A percentile compares a stretch with the other conserved stretches of the same genome.
These are phyloP conservation scores for Reutealis trisperma DNA, from an alignment of 345 rosid species.

Conservation along the genomic window DNA sequence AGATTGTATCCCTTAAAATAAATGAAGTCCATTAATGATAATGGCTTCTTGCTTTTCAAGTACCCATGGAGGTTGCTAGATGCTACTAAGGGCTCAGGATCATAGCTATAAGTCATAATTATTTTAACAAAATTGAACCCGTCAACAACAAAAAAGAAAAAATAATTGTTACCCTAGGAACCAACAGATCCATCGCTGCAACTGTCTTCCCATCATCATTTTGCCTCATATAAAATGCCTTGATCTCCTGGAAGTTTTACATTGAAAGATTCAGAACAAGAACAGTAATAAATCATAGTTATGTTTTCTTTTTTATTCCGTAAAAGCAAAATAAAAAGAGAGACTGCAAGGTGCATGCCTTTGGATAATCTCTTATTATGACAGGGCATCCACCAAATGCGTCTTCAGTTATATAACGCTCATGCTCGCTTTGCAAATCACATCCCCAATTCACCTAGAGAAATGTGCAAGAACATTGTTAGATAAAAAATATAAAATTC, in stretches of 20 bases:
- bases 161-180: conserved; percentile 74
- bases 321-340: conserved; percentile 10
- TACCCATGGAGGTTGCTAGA: background rate
- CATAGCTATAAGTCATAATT: background rate
- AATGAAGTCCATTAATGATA: background rate
- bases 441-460: conserved; percentile 92
- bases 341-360: conserved; percentile 42
- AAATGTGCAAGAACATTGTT: conserved; percentile 7
- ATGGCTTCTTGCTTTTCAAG: background rate
- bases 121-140: conserved; percentile 1
- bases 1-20: background rate
- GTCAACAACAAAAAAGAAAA: background rate
- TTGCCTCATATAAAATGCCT: conserved; percentile 97
- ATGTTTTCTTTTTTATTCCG: background rate
- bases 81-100: background rate
- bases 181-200: conserved; percentile 98
- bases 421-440: conserved; percentile 99
- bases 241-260: conserved; percentile 64
- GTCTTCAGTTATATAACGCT: conserved; percentile 91
- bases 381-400: conserved; percentile 87
- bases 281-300: background rate
- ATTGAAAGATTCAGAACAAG: conserved; percentile 14
- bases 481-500: no score
- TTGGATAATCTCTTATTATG: conserved; percentile 91
- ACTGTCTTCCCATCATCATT: conserved; percentile 97